Evolutionary conservation across 345 rosid genomes (phyloP).

Genomic region (Ceriops zippeliana): DNA sequence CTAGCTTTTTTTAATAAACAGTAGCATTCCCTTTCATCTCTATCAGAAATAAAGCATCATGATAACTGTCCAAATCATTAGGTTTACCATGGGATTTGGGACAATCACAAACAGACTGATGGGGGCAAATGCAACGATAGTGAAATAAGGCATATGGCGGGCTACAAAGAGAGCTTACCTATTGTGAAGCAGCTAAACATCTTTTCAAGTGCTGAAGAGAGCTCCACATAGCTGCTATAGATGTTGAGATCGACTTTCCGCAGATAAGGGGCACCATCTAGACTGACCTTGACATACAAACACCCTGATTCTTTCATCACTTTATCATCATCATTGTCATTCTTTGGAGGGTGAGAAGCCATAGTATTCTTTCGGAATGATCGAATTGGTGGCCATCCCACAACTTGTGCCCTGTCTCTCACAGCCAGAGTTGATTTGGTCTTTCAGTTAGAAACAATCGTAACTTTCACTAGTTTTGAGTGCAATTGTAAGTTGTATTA

Average conservation of each 20-base stretch:
- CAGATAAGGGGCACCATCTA: conserved; percentile 29
- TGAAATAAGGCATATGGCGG: background rate
- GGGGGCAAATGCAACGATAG: background rate
- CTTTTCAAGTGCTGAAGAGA: conserved; percentile 22
- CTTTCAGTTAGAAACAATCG: background rate
- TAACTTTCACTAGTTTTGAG: background rate
- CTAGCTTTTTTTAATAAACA: background rate
- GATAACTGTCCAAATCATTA: background rate
- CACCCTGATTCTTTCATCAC: conserved; percentile 47
- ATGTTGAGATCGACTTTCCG: conserved; percentile 23
- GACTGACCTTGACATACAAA: conserved; percentile 25
- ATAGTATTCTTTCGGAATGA: conserved; percentile 31
- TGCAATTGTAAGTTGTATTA: background rate
- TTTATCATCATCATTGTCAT: conserved; percentile 39
- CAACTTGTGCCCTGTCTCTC: conserved; percentile 41
- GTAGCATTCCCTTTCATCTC: background rate
- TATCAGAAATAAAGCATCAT: background rate
- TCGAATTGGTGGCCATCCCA: conserved; percentile 32
- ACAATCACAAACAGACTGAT: background rate
- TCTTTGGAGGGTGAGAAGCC: conserved; percentile 50
- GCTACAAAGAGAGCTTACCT: conserved; percentile 29
- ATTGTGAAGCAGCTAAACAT: conserved; percentile 56
- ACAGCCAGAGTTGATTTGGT: background rate
- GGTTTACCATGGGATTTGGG: background rate
- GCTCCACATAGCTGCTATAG: conserved; percentile 18